These are phyloP conservation scores for Colletotrichum tofieldiae DNA, from an alignment of 2,329 filamentous ascomycete species.

Conservation along the genomic window DNA sequence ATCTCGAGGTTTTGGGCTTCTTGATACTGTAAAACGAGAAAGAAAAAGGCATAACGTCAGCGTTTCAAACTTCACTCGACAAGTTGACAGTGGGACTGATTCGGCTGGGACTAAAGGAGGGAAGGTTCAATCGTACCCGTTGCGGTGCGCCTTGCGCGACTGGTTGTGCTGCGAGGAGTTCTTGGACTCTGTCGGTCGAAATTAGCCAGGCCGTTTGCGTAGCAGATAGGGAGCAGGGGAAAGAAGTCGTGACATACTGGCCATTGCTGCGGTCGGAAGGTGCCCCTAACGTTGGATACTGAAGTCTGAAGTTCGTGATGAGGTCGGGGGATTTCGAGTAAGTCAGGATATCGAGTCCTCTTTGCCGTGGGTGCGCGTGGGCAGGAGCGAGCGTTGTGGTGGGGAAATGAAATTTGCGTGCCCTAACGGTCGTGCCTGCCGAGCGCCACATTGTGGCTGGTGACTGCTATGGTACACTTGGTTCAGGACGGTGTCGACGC, in stretches of 20 bases:
- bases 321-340: slow-evolving; percentile 26
- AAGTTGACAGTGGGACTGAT: background rate
- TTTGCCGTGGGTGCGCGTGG: slow-evolving; percentile 28
- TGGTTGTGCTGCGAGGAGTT: slow-evolving; percentile 99
- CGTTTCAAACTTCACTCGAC: background rate
- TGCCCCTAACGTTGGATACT: slow-evolving; percentile 40
- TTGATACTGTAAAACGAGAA: slow-evolving; percentile 82
- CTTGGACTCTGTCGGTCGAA: slow-evolving; percentile 85
- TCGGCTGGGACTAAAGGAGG: too few relatives aligned
- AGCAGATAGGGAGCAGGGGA: slow-evolving; percentile 47
- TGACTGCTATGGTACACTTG: background rate
- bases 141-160: slow-evolving; percentile 98
- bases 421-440: slow-evolving; percentile 42
- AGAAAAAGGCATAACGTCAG: slow-evolving; percentile 12
- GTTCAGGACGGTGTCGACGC: background rate
- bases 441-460: slow-evolving; percentile 16
- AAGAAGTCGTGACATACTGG: slow-evolving; percentile 52
- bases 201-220: slow-evolving; percentile 19
- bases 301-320: slow-evolving; percentile 27
- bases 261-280: slow-evolving; percentile 55
- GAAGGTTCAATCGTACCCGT: slow-evolving; percentile 81
- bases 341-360: slow-evolving; percentile 25
- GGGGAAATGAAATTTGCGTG: slow-evolving; percentile 44
- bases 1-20: slow-evolving; percentile 99
- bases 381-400: slow-evolving; percentile 30